Evolutionary conservation across 306 rosid species (phyloP), one percentile per base, ranked within the genome.

Genomic region (Prunus mume): DNA sequence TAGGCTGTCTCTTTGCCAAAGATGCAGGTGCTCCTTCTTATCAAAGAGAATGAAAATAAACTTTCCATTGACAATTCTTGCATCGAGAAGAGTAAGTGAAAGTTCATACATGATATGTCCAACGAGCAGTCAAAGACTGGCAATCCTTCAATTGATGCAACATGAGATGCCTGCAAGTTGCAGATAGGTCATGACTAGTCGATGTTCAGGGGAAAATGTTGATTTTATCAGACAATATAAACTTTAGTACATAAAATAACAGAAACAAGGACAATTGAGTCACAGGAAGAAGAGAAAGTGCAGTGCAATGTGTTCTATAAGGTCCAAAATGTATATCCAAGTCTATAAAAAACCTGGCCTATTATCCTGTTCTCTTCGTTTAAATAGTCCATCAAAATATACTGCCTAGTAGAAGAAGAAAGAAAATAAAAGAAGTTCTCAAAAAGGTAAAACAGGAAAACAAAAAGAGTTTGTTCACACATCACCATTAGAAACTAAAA

Each of bases 51-150:
- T 9, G 11, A 20, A 32, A 68, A 28, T 4, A 28, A 49, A 79
- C 58, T 50, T 56, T 68, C 56, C 58, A 76, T 72, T 41, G 13
- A 74, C 51, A 78, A 72, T 14, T 14, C 49, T 65, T 73, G 72
- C 22, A 69, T 18, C 4, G 12, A 61, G 25, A 79, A 58, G 78
- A 68, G n/a, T 65, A 57, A 73, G 19, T 71, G 11, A 68, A 51
- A 74, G 50, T 71, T 17, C 81, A 71, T 95, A 95, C 98, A 92
- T 79, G 98, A 85, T 83, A 90, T 86, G 83, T 84, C 87, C 34
- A 84, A 3, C 8, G 91, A 81, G 88, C 97, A 92, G 85, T 95
- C 97, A 80, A 88, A 81, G 69, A 95, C 28, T 12, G 97, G 93
- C 72, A 89, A 84, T 78, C 97, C 97, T 85, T 92, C 97, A 65